Percentiles rank a stretch among this genome's conserved stretches.
phyloP scores from a whole-genome alignment of 495 filamentous ascomycete species.

The Viridothelium virens region DNA sequence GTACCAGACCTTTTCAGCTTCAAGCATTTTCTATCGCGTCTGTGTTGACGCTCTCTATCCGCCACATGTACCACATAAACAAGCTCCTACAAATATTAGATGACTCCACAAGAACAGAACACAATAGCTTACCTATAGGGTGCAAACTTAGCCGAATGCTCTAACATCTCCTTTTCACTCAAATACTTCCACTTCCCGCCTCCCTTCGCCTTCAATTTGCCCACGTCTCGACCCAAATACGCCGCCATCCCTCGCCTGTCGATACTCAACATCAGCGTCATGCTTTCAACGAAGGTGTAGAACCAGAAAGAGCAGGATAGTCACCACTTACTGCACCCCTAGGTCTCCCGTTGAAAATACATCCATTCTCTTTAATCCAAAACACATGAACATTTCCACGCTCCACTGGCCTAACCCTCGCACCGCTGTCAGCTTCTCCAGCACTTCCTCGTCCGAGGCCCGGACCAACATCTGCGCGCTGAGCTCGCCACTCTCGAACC shows the following conservation, averaged over 20 bases:
- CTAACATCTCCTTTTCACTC: constrained; percentile 84
- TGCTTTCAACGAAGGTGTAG: background rate
- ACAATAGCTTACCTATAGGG: constrained; percentile 64
- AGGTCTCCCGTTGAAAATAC: constrained; percentile 89
- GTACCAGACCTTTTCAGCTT: background rate
- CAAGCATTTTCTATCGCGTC: background rate
- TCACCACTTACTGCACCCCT: constrained; percentile 66
- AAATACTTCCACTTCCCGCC: constrained; percentile 96
- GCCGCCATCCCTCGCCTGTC: constrained; percentile 75
- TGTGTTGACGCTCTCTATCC: constrained; percentile 48
- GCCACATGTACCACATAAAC: constrained; percentile 94
- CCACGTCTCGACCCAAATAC: constrained; percentile 74
- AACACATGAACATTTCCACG: constrained; percentile 96
- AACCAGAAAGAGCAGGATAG: constrained; percentile 5
- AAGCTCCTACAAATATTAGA: constrained; percentile 45
- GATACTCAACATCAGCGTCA: constrained; percentile 10
- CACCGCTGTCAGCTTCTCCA: constrained; percentile 75
- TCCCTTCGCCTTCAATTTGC: constrained; percentile 71
- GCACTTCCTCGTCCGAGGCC: constrained; percentile 76
- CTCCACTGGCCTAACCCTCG: constrained; percentile 83
- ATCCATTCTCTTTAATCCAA: constrained; percentile 84
- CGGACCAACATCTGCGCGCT: constrained; percentile 63
- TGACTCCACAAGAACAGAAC: constrained; percentile 5
- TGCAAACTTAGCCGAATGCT: constrained; percentile 67
- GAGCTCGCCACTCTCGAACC: constrained; percentile 67